A percentile compares a stretch with the other conserved stretches of the same genome.
Evolutionary conservation across 495 filamentous ascomycete species (phyloP).

Genomic region (Halenospora varia): DNA sequence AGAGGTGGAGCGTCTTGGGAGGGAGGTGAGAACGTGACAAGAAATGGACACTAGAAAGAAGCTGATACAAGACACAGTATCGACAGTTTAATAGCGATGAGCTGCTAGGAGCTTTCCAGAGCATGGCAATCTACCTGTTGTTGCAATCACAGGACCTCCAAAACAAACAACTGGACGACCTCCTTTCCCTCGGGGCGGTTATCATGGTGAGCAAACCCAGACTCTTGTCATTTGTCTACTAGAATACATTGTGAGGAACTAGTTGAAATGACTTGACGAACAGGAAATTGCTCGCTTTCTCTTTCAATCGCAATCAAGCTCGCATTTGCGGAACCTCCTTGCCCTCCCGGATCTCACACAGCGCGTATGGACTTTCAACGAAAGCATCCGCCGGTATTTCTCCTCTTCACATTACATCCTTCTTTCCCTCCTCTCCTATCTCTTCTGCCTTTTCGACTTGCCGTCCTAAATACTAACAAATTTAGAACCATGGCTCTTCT

Average conservation of each 20-base stretch:
- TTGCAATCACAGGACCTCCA: conserved; percentile 2
- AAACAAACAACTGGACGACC: neutral
- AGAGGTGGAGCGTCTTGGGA: neutral
- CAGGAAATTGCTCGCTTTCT: neutral
- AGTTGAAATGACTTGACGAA: neutral
- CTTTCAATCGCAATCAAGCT: neutral
- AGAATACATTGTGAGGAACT: neutral
- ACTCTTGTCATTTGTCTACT: conserved; percentile 2
- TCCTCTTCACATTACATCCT: neutral
- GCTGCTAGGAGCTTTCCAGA: conserved; percentile 2
- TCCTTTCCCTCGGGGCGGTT: neutral
- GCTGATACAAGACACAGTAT: conserved; percentile 1
- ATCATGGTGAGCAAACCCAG: conserved; percentile 1
- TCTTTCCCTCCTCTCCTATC: neutral
- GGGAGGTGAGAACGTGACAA: conserved; percentile 2
- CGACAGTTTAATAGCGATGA: neutral
- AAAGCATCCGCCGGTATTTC: conserved; percentile 4
- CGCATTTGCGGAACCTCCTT: neutral
- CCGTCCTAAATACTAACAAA: neutral
- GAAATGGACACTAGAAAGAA: neutral
- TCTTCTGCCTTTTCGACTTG: neutral
- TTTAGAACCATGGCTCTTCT: neutral
- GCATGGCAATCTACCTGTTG: conserved; percentile 6
- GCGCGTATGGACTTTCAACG: conserved; percentile 1
- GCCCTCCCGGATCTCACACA: conserved; percentile 1